Evolutionary conservation across 768 basidiomycete species (phyloP).

Genomic region (Cyathus striatus): DNA sequence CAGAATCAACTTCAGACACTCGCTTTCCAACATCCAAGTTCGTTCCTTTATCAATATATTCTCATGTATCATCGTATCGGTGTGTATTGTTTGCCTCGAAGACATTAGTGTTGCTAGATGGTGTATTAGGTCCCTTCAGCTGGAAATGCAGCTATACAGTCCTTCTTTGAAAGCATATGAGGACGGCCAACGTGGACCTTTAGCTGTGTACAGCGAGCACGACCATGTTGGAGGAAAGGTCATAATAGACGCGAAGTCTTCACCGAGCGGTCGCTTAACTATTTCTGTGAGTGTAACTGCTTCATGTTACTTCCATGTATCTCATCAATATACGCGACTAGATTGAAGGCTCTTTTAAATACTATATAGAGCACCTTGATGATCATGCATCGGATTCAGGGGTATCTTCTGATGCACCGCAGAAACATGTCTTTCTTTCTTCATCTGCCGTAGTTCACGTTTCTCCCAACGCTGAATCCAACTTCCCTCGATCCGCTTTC

Average conservation of each 20-base stretch:
- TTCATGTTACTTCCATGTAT: conserved; percentile 1
- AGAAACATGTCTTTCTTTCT: conserved; percentile 46
- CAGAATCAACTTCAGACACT: conserved; percentile 19
- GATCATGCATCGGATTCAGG: conserved; percentile 14
- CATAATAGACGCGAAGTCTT: conserved; percentile 46
- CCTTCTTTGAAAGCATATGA: conserved; percentile 50
- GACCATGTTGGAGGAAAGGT: conserved; percentile 60
- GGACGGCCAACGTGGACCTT: conserved; percentile 20
- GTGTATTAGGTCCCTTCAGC: conserved; percentile 38
- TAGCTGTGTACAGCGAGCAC: conserved; percentile 56
- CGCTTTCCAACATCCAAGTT: conserved; percentile 19
- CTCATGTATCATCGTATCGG: conserved; percentile 49
- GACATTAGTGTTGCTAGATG: neutral
- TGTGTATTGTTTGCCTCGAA: conserved; percentile 15
- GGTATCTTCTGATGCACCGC: conserved; percentile 10
- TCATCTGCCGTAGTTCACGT: conserved; percentile 40
- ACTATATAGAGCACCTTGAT: conserved; percentile 20
- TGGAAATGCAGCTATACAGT: conserved; percentile 60
- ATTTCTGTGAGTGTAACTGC: conserved; percentile 40
- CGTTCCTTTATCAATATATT: conserved; percentile 27
- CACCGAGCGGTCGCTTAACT: conserved; percentile 49
- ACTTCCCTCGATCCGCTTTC: conserved; percentile 30
- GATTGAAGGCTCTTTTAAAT: conserved; percentile 62
- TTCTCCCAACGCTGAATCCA: conserved; percentile 22
- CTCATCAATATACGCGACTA: conserved; percentile 20